Base-by-base conservation (phyloP, 495 filamentous ascomycete genomes). In the Parachaetomium inaequale region DNA sequence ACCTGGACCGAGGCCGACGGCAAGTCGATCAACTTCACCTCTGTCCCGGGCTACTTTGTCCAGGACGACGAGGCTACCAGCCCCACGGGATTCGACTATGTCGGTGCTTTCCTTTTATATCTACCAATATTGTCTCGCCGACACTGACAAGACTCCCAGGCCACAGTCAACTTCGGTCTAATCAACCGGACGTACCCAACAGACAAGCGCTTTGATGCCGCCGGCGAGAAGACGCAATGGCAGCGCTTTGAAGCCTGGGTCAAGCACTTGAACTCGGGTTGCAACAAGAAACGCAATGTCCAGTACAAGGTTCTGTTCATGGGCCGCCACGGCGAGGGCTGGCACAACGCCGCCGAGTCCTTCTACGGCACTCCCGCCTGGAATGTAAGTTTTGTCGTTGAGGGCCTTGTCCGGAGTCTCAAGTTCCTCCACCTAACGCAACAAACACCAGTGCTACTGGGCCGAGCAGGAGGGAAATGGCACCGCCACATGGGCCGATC, bases 291-390 rank as follows among this genome's bases (percentile, higher is more conserved):
- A n/a, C n/a, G n/a, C 51, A 23, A 21, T n/a, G 31, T 53, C 36
- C 51, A 53, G 31, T 53, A 53, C 51, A 53, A 53, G 19, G 7
- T 53, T 1, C 51, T 53, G 51, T 53, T 36, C 19, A 25, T 34
- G 7, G 51, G 31, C n/a, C 51, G 51, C n/a, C 51, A 53, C 51
- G 51, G 51, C 17, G 31, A 53, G 31, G 51, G 51, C 51, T 53
- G 31, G 31, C 51, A 53, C 51, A 53, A 53, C 19, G 51, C 31
- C 3, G 31, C 31, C 31, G 51, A 53, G 31, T 34, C 31, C 10
- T 34, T 36, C n/a, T 34, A 36, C 17, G 51, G 51, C n/a, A 53
- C 51, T 12, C 31, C 51, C 31, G 51, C 51, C n/a, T 53, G 51
- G 51, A 34, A 53, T n/a, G 51, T 53, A 29, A 5, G 51, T 23